A percentile compares a stretch with the other conserved stretches of the same genome.
Evolutionary conservation across 345 rosid genomes (phyloP).

Genomic region (Pugionium dolabratum): DNA sequence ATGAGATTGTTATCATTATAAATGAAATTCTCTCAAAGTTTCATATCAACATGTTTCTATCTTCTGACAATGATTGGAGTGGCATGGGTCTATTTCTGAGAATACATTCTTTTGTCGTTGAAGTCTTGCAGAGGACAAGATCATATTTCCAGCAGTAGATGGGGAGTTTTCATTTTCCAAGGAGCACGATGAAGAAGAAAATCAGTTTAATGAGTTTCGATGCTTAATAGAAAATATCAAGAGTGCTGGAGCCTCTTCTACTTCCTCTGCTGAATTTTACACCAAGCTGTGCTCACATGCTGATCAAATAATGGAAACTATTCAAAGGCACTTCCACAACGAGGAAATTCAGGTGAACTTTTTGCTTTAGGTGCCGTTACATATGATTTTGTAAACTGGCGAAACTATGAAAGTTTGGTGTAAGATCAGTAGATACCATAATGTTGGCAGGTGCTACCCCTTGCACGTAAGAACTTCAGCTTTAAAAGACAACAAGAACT

Average conservation of each 20-base stretch:
- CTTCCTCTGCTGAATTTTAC: conserved; percentile 72
- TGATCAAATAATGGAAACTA: conserved; percentile 82
- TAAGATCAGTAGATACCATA: conserved; percentile 24
- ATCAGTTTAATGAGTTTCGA: conserved; percentile 70
- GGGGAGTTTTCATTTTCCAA: conserved; percentile 67
- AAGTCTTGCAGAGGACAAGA: conserved; percentile 91
- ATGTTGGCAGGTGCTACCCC: conserved; percentile 75
- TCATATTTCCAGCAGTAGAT: conserved; percentile 89
- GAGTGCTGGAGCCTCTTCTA: conserved; percentile 68
- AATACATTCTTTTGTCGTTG: conserved; percentile 33
- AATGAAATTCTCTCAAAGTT: conserved; percentile 7
- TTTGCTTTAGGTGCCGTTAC: conserved; percentile 18
- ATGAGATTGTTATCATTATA: conserved; percentile 23
- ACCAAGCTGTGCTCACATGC: conserved; percentile 76
- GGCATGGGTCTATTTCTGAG: conserved; percentile 22
- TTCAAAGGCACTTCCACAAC: conserved; percentile 66
- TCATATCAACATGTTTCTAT: conserved; percentile 6
- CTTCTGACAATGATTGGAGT: conserved; percentile 7
- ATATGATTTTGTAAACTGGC: conserved; percentile 26
- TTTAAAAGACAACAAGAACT: conserved; percentile 73
- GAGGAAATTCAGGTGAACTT: conserved; percentile 83
- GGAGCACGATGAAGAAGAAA: conserved; percentile 88
- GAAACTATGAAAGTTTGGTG: conserved; percentile 30
- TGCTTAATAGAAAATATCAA: conserved; percentile 77
- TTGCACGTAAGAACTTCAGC: conserved; percentile 72